Conservation (phyloP, 331 rosid species). For the Quercus lobata region DNA sequence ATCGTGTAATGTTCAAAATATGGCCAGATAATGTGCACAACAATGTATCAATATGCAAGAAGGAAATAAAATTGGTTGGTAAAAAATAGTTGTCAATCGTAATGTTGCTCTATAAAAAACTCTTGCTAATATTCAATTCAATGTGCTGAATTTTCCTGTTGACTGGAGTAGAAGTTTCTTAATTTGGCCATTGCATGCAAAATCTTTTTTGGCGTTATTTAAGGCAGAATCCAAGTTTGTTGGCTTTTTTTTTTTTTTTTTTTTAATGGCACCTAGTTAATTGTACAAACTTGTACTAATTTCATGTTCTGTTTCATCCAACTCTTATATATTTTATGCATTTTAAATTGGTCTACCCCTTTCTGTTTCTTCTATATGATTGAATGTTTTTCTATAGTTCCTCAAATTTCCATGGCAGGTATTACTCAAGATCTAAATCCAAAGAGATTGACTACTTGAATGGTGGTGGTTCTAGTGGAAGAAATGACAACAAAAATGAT, state of each 20-base stretch:
- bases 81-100: neutral
- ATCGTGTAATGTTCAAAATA: neutral
- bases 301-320: neutral
- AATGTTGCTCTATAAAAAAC: neutral
- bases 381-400: neutral
- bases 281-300: neutral
- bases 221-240: neutral
- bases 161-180: neutral
- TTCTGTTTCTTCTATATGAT: neutral
- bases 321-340: neutral
- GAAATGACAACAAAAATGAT: constrained; percentile 18
- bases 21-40: neutral
- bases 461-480: constrained; percentile 36
- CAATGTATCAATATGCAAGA: neutral
- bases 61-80: neutral
- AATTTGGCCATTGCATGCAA: neutral
- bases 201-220: neutral
- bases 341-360: neutral
- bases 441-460: constrained; percentile 37
- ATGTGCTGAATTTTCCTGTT: neutral
- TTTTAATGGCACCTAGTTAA: neutral
- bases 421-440: constrained; percentile 54
- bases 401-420: constrained; percentile 32
- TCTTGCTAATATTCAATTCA: neutral
- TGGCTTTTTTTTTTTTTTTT: too few species aligned